Evolutionary conservation across 1,284 basidiomycete species (phyloP), one percentile per base, ranked within the genome.

Genomic region (Papiliotrema laurentii): DNA sequence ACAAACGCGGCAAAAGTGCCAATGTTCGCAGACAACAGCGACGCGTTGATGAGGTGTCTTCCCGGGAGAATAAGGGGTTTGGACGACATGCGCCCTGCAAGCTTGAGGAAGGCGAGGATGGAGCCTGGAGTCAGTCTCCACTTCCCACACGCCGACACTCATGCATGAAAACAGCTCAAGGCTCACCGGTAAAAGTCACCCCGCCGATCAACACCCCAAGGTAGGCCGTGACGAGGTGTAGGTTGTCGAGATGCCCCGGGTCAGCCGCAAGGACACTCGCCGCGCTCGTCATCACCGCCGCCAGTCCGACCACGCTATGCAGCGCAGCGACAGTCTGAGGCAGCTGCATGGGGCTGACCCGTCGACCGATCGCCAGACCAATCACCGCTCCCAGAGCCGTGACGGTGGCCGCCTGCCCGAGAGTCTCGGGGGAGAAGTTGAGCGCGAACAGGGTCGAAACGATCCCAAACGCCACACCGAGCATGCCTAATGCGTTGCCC

Each of bases 91-190:
- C 79, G 81, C 6, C 85, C 87, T 1, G 86, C 86, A 31, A 90
- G 77, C 68, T 90, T 90, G 45, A 89, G 72, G 79, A 89, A 90
- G 1, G 87, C 87, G n/a, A 90, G 85, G 46, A 90, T 82, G 4
- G 86, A 89, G 21, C 87, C 87, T 22, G 85, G 21, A 25, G 13
- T 22, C 21, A 39, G 38, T 5, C 38, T 13, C 21, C 22, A n/a
- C 9, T 36, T 10, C 7, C 7, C 14, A 36, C 34, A 86, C 75
- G 55, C 83, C 84, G 71, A 82, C 81, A 79, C 43, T 16, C 18
- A 31, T 45, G 10, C 47, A 24, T 11, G 13, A 44, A 22, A 31
- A 26, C 10, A 16, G 30, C 30, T 11, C 5, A 9, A 14, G 18
- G 45, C 48, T 41, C 16, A 60, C 53, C 55, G 7, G 54, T 59